Percentiles rank a stretch among this genome's conserved stretches.
These are phyloP conservation scores for Pyracantha coccinea DNA, from an alignment of 331 rosid genomes.

Conservation along the genomic window DNA sequence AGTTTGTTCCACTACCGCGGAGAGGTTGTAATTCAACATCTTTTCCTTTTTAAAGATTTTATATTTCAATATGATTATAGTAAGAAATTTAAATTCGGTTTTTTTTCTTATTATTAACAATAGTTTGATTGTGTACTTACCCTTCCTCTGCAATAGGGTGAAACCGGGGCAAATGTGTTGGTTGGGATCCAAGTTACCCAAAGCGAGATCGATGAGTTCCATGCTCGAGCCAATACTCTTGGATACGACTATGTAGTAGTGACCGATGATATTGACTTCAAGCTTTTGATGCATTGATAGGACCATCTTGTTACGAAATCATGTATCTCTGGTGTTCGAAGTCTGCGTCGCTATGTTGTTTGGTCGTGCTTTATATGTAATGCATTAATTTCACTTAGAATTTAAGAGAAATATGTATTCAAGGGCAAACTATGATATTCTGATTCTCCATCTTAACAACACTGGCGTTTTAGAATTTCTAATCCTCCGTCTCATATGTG, in stretches of 20 bases:
- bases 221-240: conserved; percentile 34
- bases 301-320: background rate
- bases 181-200: conserved; percentile 70
- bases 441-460: background rate
- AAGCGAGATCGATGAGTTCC: conserved; percentile 59
- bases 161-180: conserved; percentile 74
- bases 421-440: background rate
- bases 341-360: background rate
- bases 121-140: background rate
- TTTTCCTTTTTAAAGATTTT: background rate
- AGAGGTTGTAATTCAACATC: conserved; percentile 35
- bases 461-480: background rate
- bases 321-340: background rate
- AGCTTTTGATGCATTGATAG: conserved; percentile 65
- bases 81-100: background rate
- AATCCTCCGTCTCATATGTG: too few species aligned
- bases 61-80: background rate
- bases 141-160: conserved; percentile 50
- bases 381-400: background rate
- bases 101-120: background rate
- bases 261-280: conserved; percentile 40
- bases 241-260: conserved; percentile 70
- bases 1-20: conserved; percentile 85
- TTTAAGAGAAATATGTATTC: background rate
- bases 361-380: background rate